Evolutionary conservation across 129 eudicot genomes (phyloP).

Genomic region (Cynara cardunculus): DNA sequence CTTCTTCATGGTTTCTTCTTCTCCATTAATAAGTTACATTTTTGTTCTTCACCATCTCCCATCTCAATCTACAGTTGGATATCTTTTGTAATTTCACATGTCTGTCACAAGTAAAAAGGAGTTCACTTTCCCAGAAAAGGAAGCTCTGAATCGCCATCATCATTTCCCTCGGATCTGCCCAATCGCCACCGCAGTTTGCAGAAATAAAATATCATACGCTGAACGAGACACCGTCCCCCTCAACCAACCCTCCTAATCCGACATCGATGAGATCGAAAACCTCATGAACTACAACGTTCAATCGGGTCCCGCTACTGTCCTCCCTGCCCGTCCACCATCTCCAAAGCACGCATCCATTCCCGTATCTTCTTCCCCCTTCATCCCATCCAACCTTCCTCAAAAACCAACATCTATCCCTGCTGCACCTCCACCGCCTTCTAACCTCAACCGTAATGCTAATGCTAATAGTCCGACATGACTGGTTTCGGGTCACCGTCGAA

Average conservation of each 20-base stretch:
- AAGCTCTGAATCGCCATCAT: slow-evolving; percentile 1
- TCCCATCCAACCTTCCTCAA: slow-evolving; percentile 51
- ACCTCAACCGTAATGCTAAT: too few species aligned
- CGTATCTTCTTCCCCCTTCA: slow-evolving; percentile 59
- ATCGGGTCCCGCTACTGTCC: too few species aligned
- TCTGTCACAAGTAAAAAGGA: too few species aligned
- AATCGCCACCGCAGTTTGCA: slow-evolving; percentile 5
- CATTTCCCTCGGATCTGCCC: slow-evolving; percentile 18
- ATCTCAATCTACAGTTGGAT: too few species aligned
- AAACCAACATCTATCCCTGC: slow-evolving; percentile 22
- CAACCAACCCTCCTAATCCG: slow-evolving; percentile 79
- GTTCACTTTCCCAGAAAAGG: too few species aligned
- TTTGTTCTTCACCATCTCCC: too few species aligned
- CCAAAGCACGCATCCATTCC: slow-evolving; percentile 85
- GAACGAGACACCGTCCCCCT: slow-evolving; percentile 73
- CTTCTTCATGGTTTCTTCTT: too few species aligned
- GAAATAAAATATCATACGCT: slow-evolving; percentile 41
- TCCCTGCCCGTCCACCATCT: too few species aligned
- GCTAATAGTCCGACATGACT: too few species aligned
- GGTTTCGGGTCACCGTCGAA: too few species aligned
- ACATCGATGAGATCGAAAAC: slow-evolving; percentile 92
- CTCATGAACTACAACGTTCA: slow-evolving; percentile 57
- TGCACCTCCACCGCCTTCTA: slow-evolving; percentile 30
- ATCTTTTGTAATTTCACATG: too few species aligned
- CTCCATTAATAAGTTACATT: too few species aligned